Percentiles rank a stretch among this genome's conserved stretches.
Evolutionary conservation across 768 basidiomycete species (phyloP).

Genomic region (Boletus coccyginus): DNA sequence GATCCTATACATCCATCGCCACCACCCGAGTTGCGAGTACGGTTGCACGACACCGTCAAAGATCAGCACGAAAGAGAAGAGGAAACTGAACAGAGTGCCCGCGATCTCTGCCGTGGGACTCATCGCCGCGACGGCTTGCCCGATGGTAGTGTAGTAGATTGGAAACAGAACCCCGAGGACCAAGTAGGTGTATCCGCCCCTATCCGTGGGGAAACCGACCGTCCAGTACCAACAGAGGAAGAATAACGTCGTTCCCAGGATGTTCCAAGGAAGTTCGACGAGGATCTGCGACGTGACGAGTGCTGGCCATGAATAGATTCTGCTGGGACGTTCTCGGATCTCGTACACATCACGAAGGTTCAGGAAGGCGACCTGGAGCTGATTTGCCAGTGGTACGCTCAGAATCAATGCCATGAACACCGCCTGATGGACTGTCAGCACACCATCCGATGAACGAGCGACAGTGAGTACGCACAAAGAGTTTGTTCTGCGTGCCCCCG

Average conservation of each 20-base stretch:
- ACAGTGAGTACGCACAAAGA: constrained; percentile 48
- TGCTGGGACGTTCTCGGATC: constrained; percentile 60
- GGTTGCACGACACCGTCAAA: constrained; percentile 74
- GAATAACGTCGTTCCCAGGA: constrained; percentile 53
- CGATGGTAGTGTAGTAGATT: constrained; percentile 60
- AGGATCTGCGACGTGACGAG: constrained; percentile 54
- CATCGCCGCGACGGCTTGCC: constrained; percentile 60
- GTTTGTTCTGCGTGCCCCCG: constrained; percentile 62
- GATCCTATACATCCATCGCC: constrained; percentile 66
- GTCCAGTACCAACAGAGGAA: constrained; percentile 74
- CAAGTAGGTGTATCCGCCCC: constrained; percentile 61
- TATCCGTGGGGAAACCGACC: constrained; percentile 51
- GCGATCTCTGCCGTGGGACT: constrained; percentile 59
- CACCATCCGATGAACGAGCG: background rate
- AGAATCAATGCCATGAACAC: constrained; percentile 56
- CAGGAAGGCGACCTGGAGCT: constrained; percentile 62
- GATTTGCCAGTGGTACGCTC: constrained; percentile 54
- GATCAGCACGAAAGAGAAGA: constrained; percentile 61
- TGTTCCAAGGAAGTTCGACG: constrained; percentile 61
- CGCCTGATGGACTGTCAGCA: constrained; percentile 31
- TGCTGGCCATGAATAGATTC: constrained; percentile 66
- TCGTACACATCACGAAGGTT: constrained; percentile 60
- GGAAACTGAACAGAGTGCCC: constrained; percentile 52
- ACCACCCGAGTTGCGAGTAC: constrained; percentile 56
- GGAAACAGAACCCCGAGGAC: constrained; percentile 54